Conservation (phyloP, 2,329 filamentous ascomycete genomes). For the Didymella glomerata region DNA sequence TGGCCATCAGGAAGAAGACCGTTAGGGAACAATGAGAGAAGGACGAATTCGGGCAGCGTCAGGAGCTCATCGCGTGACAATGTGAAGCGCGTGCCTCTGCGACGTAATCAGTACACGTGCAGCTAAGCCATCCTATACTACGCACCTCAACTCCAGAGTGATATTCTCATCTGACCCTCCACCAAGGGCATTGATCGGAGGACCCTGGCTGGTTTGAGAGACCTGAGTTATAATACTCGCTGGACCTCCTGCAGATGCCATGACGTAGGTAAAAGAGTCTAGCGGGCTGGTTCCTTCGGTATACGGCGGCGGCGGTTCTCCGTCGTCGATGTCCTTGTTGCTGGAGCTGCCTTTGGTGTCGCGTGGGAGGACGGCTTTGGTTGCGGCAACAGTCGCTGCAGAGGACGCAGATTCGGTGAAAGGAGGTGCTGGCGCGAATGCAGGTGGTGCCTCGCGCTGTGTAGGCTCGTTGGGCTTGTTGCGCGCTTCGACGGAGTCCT, state of each 20-base stretch:
- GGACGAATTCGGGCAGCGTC: constrained; percentile 94
- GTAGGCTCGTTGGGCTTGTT: constrained; percentile 53
- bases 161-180: constrained; percentile 88
- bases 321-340: constrained; percentile 77
- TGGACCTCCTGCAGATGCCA: constrained; percentile 96
- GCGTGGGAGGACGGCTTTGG: constrained; percentile 74
- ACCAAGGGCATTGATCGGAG: constrained; percentile 88
- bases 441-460: constrained; percentile 54
- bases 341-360: constrained; percentile 80
- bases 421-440: constrained; percentile 62
- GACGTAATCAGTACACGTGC: constrained; percentile 25
- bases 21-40: constrained; percentile 97
- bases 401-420: constrained; percentile 60
- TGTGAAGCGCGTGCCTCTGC: constrained; percentile 89
- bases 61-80: constrained; percentile 93
- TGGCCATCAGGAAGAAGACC: constrained; percentile 97
- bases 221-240: constrained; percentile 99
- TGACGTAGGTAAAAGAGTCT: constrained; percentile 91
- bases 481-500: constrained; percentile 58
- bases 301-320: constrained; percentile 94
- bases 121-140: not conserved
- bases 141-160: constrained; percentile 89
- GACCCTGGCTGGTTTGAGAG: constrained; percentile 77
- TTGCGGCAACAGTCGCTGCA: constrained; percentile 49
- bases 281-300: constrained; percentile 94